Base-by-base conservation (phyloP, 2,329 filamentous ascomycete species). In the Grosmannia clavigera region DNA sequence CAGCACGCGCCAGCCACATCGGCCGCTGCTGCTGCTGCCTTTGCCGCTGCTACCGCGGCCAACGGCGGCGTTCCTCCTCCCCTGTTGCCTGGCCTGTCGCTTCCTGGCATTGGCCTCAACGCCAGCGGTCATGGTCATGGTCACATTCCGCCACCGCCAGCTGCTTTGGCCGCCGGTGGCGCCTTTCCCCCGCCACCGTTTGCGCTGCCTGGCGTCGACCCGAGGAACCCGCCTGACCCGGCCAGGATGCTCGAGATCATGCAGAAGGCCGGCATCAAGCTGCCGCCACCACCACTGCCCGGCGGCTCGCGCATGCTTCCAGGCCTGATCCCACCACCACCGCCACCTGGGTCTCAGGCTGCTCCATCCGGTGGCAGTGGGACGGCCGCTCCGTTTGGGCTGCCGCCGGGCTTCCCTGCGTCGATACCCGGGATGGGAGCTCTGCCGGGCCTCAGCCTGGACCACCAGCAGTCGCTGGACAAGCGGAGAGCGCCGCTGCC, bases 401-500 rank as follows among this genome's bases (percentile, higher is more conserved):
- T 59, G 63, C 69, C 61, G 59, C 70, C 67, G 1, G 65, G 65
- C 9, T 68, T 66, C 22, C 65, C 64, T 61, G 76, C 60, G 10
- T 19, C 43, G 2, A 58, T 61, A 31, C 61, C 61, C 68, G 64
- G 74, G 65, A 33, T 62, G 60, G 69, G 76, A 64, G 27, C 14
- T 5, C 72, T 74, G 25, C 69, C 71, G 63, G 48, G 69, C 61
- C 58, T 67, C 61, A 68, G 71, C 61, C 65, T 66, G 61, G 68
- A 72, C 61, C n/a, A 59, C 27, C 67, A 70, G 66, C 72, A 70
- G 43, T 19, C 16, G 43, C 70, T 73, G 5, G 74, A 71, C 27
- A 70, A 83, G 22, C 79, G 76, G 65, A 75, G 85, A 62, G 88
- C 81, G 6, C 90, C 88, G 10, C 73, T 95, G 52, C 90, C 90